phyloP scores from a whole-genome alignment of 192 early-diverging fungal genomes.

The Rhizophlyctis rosea region DNA sequence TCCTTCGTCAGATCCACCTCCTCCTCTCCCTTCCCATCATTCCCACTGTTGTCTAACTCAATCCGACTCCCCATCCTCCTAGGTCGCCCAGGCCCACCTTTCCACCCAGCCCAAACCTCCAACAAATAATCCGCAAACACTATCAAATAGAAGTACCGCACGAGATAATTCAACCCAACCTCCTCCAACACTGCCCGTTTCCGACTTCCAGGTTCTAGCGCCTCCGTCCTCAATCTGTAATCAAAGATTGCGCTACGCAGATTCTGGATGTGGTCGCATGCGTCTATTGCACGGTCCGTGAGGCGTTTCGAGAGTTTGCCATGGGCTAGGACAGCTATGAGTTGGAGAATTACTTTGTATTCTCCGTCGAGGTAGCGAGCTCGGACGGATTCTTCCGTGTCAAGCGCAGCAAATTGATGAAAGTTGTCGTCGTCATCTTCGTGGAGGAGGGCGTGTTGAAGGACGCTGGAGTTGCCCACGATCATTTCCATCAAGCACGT shows the following conservation, averaged over 20 bases:
- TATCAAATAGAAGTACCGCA: constrained; percentile 64
- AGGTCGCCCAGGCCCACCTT: neutral
- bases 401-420: constrained; percentile 19
- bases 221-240: constrained; percentile 51
- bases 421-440: constrained; percentile 9
- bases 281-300: constrained; percentile 58
- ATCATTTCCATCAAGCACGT: constrained; percentile 58
- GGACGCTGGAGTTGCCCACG: constrained; percentile 33
- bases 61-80: constrained; percentile 3
- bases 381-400: constrained; percentile 17
- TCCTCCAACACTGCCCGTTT: constrained; percentile 37
- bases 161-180: constrained; percentile 55
- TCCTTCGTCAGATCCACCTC: neutral
- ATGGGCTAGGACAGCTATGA: constrained; percentile 55
- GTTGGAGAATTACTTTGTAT: constrained; percentile 55
- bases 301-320: constrained; percentile 60
- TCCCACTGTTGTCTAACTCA: constrained; percentile 22
- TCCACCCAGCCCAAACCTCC: constrained; percentile 35
- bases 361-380: constrained; percentile 50
- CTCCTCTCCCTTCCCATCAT: neutral
- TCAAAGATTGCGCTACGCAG: constrained; percentile 57
- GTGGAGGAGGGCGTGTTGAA: neutral
- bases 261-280: constrained; percentile 68
- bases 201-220: constrained; percentile 24
- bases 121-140: constrained; percentile 65